Percentiles rank a stretch among this genome's conserved stretches.
Evolutionary conservation across 768 basidiomycete species (phyloP).

Genomic region (Boletus rufocinnamomeus): DNA sequence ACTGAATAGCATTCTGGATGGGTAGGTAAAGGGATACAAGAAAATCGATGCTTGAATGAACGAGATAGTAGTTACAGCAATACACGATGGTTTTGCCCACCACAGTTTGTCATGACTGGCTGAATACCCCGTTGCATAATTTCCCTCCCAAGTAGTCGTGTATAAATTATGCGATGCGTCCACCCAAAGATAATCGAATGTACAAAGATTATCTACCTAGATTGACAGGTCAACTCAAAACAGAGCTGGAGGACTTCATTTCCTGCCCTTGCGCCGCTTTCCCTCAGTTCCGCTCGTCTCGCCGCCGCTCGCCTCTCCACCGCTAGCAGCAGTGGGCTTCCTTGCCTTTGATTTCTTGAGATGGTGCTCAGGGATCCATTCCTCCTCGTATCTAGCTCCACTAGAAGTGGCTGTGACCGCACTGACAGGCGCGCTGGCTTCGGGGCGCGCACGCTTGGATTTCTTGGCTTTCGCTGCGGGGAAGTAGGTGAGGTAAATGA

Average conservation of each 20-base stretch:
- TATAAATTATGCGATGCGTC: slow-evolving; percentile 15
- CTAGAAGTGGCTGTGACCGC: slow-evolving; percentile 60
- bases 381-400: slow-evolving; percentile 76
- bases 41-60: slow-evolving; percentile 56
- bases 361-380: slow-evolving; percentile 93
- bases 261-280: slow-evolving; percentile 50
- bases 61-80: not conserved
- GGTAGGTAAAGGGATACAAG: slow-evolving; percentile 86
- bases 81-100: not conserved
- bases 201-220: not conserved
- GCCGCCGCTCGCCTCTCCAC: slow-evolving; percentile 64
- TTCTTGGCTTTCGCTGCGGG: slow-evolving; percentile 61
- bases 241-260: slow-evolving; percentile 32
- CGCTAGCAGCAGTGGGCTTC: slow-evolving; percentile 51
- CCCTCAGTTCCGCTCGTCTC: slow-evolving; percentile 66
- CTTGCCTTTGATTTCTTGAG: slow-evolving; percentile 62
- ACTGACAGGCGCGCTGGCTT: slow-evolving; percentile 56
- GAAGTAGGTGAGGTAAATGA: slow-evolving; percentile 63
- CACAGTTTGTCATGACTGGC: not conserved
- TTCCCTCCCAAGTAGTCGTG: not conserved
- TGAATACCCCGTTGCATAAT: not conserved
- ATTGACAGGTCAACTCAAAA: not conserved
- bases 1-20: slow-evolving; percentile 4
- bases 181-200: slow-evolving; percentile 2
- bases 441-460: slow-evolving; percentile 44